Conservation (phyloP, 164 flowering plant genomes). For the Magnolia sinica region DNA sequence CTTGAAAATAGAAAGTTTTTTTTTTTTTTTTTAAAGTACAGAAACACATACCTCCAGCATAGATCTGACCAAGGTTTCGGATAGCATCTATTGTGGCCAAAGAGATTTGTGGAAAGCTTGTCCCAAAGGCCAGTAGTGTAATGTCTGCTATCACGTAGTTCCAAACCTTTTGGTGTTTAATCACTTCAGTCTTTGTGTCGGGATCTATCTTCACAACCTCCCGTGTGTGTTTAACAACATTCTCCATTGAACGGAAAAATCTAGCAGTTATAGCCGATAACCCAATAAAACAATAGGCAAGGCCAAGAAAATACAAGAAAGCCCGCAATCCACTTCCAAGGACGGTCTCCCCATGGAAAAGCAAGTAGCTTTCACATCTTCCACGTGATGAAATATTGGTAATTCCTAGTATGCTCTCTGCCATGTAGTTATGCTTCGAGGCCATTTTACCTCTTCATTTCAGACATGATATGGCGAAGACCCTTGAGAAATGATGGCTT, state of each 20-base stretch:
- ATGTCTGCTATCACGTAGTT: constrained; percentile 89
- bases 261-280: constrained; percentile 80
- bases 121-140: constrained; percentile 80
- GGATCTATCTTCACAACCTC: constrained; percentile 71
- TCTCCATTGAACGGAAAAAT: constrained; percentile 91
- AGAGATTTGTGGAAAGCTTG: constrained; percentile 95
- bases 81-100: constrained; percentile 88
- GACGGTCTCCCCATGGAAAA: constrained; percentile 50
- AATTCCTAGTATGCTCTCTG: constrained; percentile 14
- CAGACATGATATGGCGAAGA: neutral
- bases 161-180: constrained; percentile 74
- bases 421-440: constrained; percentile 12
- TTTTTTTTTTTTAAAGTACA: neutral
- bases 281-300: constrained; percentile 84
- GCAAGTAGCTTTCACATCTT: constrained; percentile 62
- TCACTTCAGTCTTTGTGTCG: constrained; percentile 34
- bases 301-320: constrained; percentile 58
- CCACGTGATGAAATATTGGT: constrained; percentile 23
- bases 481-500: neutral
- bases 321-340: constrained; percentile 55
- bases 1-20: neutral
- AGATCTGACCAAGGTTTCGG: constrained; percentile 58
- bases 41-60: constrained; percentile 79
- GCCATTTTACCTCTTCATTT: constrained; percentile 21
- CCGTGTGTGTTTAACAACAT: constrained; percentile 79